phyloP scores from a whole-genome alignment of 768 basidiomycete species.

The Pholiota microspora region DNA sequence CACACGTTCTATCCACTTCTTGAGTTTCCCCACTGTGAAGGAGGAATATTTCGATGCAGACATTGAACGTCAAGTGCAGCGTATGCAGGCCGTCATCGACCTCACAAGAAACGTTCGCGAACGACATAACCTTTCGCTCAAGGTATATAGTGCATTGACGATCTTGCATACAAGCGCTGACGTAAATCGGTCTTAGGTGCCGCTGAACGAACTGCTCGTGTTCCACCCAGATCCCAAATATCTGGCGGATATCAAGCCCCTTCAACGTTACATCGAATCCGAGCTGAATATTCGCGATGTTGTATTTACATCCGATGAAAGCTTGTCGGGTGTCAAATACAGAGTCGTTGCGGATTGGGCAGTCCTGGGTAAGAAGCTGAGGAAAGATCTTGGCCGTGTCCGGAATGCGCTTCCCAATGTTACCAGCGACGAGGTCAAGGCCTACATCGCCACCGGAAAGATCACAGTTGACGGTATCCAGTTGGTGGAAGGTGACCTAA shows the following conservation, averaged over 20 bases:
- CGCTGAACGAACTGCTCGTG: constrained; percentile 86
- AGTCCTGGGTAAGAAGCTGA: constrained; percentile 89
- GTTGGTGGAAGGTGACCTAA: constrained; percentile 86
- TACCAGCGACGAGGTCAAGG: constrained; percentile 79
- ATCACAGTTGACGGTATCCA: constrained; percentile 88
- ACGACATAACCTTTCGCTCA: constrained; percentile 80
- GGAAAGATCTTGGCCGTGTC: constrained; percentile 88
- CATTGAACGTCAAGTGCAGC: constrained; percentile 91
- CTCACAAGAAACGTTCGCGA: constrained; percentile 88
- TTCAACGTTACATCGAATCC: constrained; percentile 87
- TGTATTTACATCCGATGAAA: constrained; percentile 87
- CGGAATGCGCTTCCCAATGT: constrained; percentile 83
- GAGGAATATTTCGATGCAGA: constrained; percentile 92
- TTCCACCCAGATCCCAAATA: constrained; percentile 89
- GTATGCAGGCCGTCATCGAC: constrained; percentile 95
- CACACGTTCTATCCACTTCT: constrained; percentile 91
- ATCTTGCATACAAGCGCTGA: constrained; percentile 1
- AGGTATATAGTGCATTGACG: constrained; percentile 49
- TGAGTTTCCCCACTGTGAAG: constrained; percentile 90
- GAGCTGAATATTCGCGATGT: constrained; percentile 95
- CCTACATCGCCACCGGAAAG: constrained; percentile 70
- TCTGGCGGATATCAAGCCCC: constrained; percentile 78
- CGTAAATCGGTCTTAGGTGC: constrained; percentile 53
- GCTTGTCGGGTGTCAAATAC: constrained; percentile 83
- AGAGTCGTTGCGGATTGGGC: constrained; percentile 92